phyloP scores from a whole-genome alignment of 176 grass and related monocot species.

The Dactylis glomerata region DNA sequence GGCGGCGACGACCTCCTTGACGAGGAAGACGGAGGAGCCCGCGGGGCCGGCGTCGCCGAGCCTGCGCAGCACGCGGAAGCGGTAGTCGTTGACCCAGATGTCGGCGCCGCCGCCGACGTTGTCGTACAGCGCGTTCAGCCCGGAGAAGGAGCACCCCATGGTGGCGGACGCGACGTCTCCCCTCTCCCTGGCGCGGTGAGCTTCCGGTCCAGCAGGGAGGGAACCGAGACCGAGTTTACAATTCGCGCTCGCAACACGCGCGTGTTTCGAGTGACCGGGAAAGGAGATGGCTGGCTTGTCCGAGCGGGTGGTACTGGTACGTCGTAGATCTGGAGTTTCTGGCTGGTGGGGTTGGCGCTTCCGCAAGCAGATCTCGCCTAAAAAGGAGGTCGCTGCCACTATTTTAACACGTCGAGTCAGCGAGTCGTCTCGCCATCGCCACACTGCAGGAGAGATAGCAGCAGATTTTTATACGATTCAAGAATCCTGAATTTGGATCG shows the following conservation, averaged over 20 bases:
- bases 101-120: slow-evolving; percentile 55
- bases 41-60: slow-evolving; percentile 57
- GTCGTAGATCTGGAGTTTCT: background rate
- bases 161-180: slow-evolving; percentile 21
- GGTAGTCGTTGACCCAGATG: slow-evolving; percentile 87
- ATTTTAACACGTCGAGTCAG: slow-evolving; percentile 10
- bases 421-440: background rate
- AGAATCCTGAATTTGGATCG: background rate
- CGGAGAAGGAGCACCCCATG: slow-evolving; percentile 96
- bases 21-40: slow-evolving; percentile 72
- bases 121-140: slow-evolving; percentile 76
- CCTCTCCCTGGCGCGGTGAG: background rate
- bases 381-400: slow-evolving; percentile 5
- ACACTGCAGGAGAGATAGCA: background rate
- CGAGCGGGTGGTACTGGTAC: background rate
- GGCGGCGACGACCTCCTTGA: slow-evolving; percentile 64
- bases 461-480: background rate
- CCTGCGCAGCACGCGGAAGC: slow-evolving; percentile 74
- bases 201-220: slow-evolving; percentile 6
- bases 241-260: background rate
- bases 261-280: background rate
- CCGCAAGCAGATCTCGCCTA: slow-evolving; percentile 27
- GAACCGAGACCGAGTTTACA: background rate
- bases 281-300: background rate
- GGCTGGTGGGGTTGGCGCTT: background rate